Evolutionary conservation across 805 yeast species (phyloP).

Genomic region (Candida insectalens): DNA sequence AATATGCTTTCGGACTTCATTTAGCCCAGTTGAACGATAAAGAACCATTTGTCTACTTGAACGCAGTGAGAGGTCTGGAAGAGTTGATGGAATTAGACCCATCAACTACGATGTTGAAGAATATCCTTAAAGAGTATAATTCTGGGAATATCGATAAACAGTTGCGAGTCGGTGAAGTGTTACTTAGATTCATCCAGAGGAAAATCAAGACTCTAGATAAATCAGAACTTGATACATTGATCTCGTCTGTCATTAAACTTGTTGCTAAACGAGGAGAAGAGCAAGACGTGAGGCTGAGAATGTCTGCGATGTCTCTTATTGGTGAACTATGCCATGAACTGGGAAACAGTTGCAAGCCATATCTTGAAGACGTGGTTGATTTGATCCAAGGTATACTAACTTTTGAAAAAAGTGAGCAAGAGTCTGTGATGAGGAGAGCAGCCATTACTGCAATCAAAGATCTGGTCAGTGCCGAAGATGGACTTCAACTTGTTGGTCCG

Average conservation of each 20-base stretch:
- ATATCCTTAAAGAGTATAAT: constrained; percentile 6
- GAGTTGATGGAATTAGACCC: constrained; percentile 41
- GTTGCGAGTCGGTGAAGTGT: constrained; percentile 76
- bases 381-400: constrained; percentile 68
- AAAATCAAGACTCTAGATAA: constrained; percentile 37
- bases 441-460: constrained; percentile 65
- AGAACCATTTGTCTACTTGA: constrained; percentile 83
- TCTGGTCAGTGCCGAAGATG: constrained; percentile 33
- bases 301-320: constrained; percentile 83
- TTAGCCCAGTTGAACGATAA: constrained; percentile 57
- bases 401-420: constrained; percentile 36
- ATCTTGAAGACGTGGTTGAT: constrained; percentile 54
- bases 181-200: constrained; percentile 46
- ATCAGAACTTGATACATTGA: constrained; percentile 31
- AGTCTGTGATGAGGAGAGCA: constrained; percentile 60
- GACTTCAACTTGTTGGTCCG: constrained; percentile 38
- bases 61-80: constrained; percentile 72
- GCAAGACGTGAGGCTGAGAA: constrained; percentile 53
- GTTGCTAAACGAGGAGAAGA: constrained; percentile 7
- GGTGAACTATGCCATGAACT: constrained; percentile 50
- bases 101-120: neutral
- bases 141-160: constrained; percentile 45
- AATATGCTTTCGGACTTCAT: constrained; percentile 52
- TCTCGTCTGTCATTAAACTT: constrained; percentile 30
- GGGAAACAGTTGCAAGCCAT: constrained; percentile 33